Evolutionary conservation across 768 basidiomycete genomes (phyloP).

Genomic region (Termitomyces bulborhizus): DNA sequence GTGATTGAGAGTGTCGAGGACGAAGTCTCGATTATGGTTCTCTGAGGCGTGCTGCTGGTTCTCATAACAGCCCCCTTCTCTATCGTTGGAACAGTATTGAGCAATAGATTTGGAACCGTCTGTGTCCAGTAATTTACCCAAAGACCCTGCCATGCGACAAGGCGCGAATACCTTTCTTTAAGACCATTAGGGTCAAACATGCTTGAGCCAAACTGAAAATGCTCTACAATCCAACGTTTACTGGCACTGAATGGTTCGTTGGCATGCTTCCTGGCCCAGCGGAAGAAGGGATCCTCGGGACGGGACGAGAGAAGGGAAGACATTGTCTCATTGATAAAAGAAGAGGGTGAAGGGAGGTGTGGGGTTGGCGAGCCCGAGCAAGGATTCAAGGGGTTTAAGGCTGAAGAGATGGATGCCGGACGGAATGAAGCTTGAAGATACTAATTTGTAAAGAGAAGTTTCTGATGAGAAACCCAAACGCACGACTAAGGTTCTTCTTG

Average conservation of each 20-base stretch:
- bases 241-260: slow-evolving; percentile 43
- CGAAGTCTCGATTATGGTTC: slow-evolving; percentile 5
- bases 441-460: background rate
- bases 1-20: background rate
- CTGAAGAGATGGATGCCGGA: slow-evolving; percentile 1
- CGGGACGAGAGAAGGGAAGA: slow-evolving; percentile 30
- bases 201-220: slow-evolving; percentile 50
- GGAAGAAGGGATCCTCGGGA: slow-evolving; percentile 36
- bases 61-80: slow-evolving; percentile 8
- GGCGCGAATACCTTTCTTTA: slow-evolving; percentile 37
- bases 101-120: slow-evolving; percentile 23
- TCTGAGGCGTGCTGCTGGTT: slow-evolving; percentile 16
- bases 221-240: slow-evolving; percentile 47
- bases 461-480: background rate
- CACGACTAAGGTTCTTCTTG: slow-evolving; percentile 29
- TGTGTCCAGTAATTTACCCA: slow-evolving; percentile 64
- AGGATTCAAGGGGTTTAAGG: slow-evolving; percentile 10
- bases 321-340: slow-evolving; percentile 27
- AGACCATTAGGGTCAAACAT: slow-evolving; percentile 53
- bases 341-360: slow-evolving; percentile 4
- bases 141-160: slow-evolving; percentile 42
- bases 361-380: slow-evolving; percentile 11
- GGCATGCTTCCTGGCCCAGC: slow-evolving; percentile 48
- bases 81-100: background rate
- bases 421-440: background rate